Base-by-base conservation (phyloP, 2,329 filamentous ascomycete species). In the Tolypocladium ophioglossoides region DNA sequence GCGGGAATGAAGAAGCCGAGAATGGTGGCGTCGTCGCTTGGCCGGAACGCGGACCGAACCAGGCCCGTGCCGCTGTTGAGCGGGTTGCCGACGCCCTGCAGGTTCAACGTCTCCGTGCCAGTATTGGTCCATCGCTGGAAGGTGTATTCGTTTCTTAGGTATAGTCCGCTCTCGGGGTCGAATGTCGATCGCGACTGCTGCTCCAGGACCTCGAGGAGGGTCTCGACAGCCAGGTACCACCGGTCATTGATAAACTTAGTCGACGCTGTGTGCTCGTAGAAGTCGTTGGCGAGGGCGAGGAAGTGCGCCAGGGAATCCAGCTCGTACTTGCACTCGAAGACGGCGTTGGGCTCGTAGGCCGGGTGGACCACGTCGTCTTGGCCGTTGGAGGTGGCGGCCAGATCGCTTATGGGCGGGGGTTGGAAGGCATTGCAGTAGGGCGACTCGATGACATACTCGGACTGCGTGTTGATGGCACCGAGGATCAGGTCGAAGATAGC, bases 371-470 rank as follows among this genome's bases (percentile, higher is more conserved):
- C 71, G 65, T 99, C 94, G 22, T 86, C 80, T 67, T 96, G 89
- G 3, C 89, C 89, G 64, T 92, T 96, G 62, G 81, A 79, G 18
- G 84, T 85, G 7, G 86, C 75, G 4, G 78, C 72, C 1, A 97
- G 77, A 18, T 86, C 82, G 59, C 89, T 91, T 8, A 91, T 89
- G 2, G 89, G 86, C 0, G 94, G 94, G 5, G 94, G 92, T 68
- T 99, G 94, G 70, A 97, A 99, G 20, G 94, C 94, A 69, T 99
- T 97, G 78, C 94, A 99, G 73, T 97, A 99, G 0, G 94, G 94
- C 1, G 88, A 91, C 64, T 89, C 83, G 58, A 97, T 96, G 44
- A 99, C 89, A 65, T 91, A 97, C 69, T 97, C 92, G 18, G 89
- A 81, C 71, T 99, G 94, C 0, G 94, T 97, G 68, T 96, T 95